A percentile compares a stretch with the other conserved stretches of the same genome.
These are phyloP conservation scores for Trametes cingulata DNA, from an alignment of 768 basidiomycete species.

Conservation along the genomic window DNA sequence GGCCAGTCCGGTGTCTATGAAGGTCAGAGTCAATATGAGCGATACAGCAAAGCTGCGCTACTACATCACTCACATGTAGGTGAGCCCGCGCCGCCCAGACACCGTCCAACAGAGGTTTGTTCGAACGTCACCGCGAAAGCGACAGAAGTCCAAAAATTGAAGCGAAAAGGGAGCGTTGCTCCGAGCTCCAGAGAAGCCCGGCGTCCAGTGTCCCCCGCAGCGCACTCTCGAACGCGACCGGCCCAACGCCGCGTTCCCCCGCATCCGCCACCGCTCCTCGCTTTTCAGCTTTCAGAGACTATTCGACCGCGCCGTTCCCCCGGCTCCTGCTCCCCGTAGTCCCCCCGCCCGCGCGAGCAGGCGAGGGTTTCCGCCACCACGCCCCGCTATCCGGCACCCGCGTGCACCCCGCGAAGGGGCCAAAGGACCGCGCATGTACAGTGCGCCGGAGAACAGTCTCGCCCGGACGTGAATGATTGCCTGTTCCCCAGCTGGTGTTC, in stretches of 20 bases:
- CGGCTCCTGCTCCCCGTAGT: constrained; percentile 23
- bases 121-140: constrained; percentile 14
- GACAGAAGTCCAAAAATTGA: constrained; percentile 11
- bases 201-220: constrained; percentile 6
- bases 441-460: constrained; percentile 23
- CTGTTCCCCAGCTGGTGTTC: not conserved
- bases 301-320: constrained; percentile 20
- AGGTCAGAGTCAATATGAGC: too few relatives aligned
- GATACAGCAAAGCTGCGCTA: too few relatives aligned
- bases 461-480: constrained; percentile 7
- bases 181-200: not conserved
- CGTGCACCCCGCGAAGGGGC: constrained; percentile 10
- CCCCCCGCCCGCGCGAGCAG: constrained; percentile 7
- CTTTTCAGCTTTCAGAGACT: constrained; percentile 3
- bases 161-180: not conserved
- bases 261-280: constrained; percentile 23
- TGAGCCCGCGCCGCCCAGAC: too few relatives aligned
- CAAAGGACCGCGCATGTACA: not conserved
- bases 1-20: too few relatives aligned
- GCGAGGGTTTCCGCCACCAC: constrained; percentile 16
- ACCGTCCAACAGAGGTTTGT: too few relatives aligned
- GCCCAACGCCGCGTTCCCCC: constrained; percentile 24
- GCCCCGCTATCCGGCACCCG: not conserved
- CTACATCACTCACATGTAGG: too few relatives aligned
- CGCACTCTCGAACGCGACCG: constrained; percentile 23